A percentile compares a stretch with the other conserved stretches of the same genome.
phyloP scores from a whole-genome alignment of 2,329 filamentous ascomycete species.

The Fusarium verticillioides region DNA sequence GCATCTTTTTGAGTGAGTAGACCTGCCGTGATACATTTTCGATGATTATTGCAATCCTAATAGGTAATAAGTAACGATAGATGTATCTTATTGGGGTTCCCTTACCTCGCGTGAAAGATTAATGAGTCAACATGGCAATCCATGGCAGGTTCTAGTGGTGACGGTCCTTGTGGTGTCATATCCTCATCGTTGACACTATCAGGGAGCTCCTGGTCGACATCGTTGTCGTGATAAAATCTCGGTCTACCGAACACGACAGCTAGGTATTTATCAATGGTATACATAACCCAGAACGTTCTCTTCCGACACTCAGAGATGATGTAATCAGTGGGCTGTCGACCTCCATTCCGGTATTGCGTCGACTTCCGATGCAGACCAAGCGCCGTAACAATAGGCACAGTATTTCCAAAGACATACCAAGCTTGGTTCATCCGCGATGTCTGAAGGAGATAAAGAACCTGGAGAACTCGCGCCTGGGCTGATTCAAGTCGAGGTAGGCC shows the following conservation, averaged over 20 bases:
- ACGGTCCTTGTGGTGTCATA: slow-evolving; percentile 57
- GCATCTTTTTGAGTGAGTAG: slow-evolving; percentile 52
- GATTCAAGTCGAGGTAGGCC: slow-evolving; percentile 65
- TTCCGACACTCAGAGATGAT: slow-evolving; percentile 63
- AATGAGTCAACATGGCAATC: slow-evolving; percentile 63
- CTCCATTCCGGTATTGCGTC: slow-evolving; percentile 30
- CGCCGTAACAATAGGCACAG: slow-evolving; percentile 62
- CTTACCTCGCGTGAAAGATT: slow-evolving; percentile 56
- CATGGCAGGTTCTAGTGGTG: slow-evolving; percentile 38
- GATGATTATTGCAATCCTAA: slow-evolving; percentile 53
- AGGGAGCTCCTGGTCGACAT: slow-evolving; percentile 71
- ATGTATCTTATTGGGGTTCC: not conserved
- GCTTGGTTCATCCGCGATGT: slow-evolving; percentile 70
- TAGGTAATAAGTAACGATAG: accelerated
- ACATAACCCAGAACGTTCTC: slow-evolving; percentile 70
- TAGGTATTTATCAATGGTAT: slow-evolving; percentile 71
- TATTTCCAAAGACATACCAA: slow-evolving; percentile 69
- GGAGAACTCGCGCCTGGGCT: slow-evolving; percentile 66
- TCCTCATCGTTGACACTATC: slow-evolving; percentile 66
- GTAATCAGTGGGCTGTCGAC: slow-evolving; percentile 49
- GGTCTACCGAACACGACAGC: slow-evolving; percentile 72
- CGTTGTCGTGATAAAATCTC: slow-evolving; percentile 69
- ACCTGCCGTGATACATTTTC: slow-evolving; percentile 54
- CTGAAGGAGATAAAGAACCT: slow-evolving; percentile 67
- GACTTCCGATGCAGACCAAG: slow-evolving; percentile 52